These are phyloP conservation scores for Paecilomyces niveus DNA, from an alignment of 2,329 filamentous ascomycete species.

Conservation along the genomic window DNA sequence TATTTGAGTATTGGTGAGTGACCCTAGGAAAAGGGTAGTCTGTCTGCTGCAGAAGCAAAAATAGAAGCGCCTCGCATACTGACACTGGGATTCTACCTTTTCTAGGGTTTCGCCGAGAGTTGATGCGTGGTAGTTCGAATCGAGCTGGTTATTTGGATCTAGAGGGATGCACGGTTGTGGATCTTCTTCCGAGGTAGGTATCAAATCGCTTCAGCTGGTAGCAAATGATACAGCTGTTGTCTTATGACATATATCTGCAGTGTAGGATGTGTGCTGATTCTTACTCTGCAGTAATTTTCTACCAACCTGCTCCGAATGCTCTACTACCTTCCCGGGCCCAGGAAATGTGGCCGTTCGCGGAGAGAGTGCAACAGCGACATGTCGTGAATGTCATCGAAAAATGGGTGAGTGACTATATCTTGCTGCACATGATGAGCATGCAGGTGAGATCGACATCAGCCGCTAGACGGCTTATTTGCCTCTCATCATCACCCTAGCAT, in stretches of 20 bases:
- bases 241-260: slow-evolving; percentile 4
- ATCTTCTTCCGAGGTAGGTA: slow-evolving; percentile 63
- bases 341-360: slow-evolving; percentile 68
- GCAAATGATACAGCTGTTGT: neutral
- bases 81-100: neutral
- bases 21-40: neutral
- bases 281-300: slow-evolving; percentile 58
- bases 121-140: slow-evolving; percentile 67
- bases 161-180: slow-evolving; percentile 64
- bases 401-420: slow-evolving; percentile 50
- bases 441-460: neutral
- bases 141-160: slow-evolving; percentile 73
- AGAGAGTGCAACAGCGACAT: slow-evolving; percentile 66
- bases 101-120: slow-evolving; percentile 55
- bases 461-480: neutral
- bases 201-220: neutral
- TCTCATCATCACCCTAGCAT: neutral
- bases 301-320: slow-evolving; percentile 71
- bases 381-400: slow-evolving; percentile 69
- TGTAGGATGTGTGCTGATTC: neutral
- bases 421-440: slow-evolving; percentile 3
- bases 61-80: neutral
- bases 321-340: slow-evolving; percentile 53
- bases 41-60: neutral
- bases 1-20: slow-evolving; percentile 39